Base-by-base conservation (phyloP, 176 grass and related monocot species). In the Saccharum spontaneum region DNA sequence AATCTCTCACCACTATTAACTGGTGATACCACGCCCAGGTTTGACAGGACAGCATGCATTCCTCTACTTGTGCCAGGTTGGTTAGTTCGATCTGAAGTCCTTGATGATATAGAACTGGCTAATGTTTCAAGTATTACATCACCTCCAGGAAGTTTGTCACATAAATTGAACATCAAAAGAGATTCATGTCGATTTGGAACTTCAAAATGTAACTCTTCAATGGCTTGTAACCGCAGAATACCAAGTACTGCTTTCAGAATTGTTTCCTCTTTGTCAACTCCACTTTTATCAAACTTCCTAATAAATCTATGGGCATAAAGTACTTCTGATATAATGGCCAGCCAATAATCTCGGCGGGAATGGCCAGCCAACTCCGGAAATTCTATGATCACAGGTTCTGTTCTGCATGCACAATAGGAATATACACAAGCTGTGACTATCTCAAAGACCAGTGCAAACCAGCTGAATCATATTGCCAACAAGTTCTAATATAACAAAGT, bases 131-230 rank as follows among this genome's bases (percentile, higher is more conserved):
- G 87, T 81, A 98, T 95, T 46, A 92, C 69, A 82, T 98, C 93
- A 77, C 96, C 96, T 87, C 96, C 96, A 77, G 96, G 96, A 83
- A 98, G 87, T 83, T 98, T 91, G 77, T 98, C 93, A 38, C 96
- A 98, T 15, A 95, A 84, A 91, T 90, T 98, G 84, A 98, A 98
- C 89, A 94, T 90, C 62, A 98, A 79, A 85, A 98, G 93, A 46
- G 80, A 73, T 71, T 94, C 91, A 65, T 57, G 87, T 83, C 90
- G 83, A 80, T 64, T 89, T 78, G 85, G 44, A 77, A 79, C 79
- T 89, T 81, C 71, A 76, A 87, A 74, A 33, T 72, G 69, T 87
- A 92, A 88, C 71, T 90, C 93, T 73, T 94, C 85, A 69, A 98
- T 88, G 55, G 96, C 93, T 90, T 98, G 93, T 59, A 95, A 85